A percentile compares a stretch with the other conserved stretches of the same genome.
Evolutionary conservation across 1,284 basidiomycete species (phyloP).

Genomic region (Lignosus rhinocerotis): DNA sequence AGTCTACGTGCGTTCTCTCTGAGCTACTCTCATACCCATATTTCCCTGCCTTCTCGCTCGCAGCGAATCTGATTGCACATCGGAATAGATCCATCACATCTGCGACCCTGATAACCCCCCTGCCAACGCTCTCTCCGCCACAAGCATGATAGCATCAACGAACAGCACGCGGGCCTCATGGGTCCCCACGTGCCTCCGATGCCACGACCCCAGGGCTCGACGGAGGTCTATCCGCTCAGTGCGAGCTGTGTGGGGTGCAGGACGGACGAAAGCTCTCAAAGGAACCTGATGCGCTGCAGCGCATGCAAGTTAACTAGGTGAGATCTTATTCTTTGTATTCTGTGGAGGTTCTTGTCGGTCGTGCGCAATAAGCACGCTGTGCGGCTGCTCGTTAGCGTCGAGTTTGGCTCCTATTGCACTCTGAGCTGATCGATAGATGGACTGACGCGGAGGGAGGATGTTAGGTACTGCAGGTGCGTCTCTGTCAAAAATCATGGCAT

Average conservation of each 20-base stretch:
- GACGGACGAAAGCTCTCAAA: conserved; percentile 5
- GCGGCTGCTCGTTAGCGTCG: background rate
- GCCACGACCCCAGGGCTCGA: background rate
- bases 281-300: conserved; percentile 6
- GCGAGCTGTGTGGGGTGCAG: conserved; percentile 15
- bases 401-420: background rate
- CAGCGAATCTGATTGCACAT: too few species aligned
- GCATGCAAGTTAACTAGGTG: conserved; percentile 17
- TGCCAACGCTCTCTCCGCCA: conserved; percentile 3
- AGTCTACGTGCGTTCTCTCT: conserved; percentile 9
- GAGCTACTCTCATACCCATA: too few species aligned
- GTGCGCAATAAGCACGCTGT: background rate
- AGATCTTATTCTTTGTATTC: background rate
- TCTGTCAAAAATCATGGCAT: background rate
- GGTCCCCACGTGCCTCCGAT: conserved; percentile 8
- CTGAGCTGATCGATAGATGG: background rate
- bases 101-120: conserved; percentile 12
- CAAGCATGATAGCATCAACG: conserved; percentile 9
- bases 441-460: background rate
- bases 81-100: conserved; percentile 11
- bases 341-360: background rate
- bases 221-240: conserved; percentile 11
- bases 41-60: background rate
- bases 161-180: conserved; percentile 8
- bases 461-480: conserved; percentile 15